Percentiles rank a stretch among this genome's conserved stretches.
Evolutionary conservation across 345 rosid genomes (phyloP).

Genomic region (Brassica nigra): DNA sequence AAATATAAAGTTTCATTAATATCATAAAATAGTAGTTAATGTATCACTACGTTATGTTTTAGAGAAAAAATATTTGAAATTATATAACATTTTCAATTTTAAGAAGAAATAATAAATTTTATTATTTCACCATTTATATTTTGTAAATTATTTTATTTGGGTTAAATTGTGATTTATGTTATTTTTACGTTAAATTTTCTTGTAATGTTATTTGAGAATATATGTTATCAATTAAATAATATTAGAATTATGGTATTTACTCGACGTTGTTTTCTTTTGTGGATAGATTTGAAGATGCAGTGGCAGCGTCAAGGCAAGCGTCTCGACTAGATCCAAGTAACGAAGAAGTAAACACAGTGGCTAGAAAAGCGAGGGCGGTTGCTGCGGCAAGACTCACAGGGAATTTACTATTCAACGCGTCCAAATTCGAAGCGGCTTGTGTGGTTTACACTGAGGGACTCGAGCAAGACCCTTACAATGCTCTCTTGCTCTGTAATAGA

Average conservation of each 20-base stretch:
- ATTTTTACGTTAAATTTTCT: too few relatives aligned
- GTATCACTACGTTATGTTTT: too few relatives aligned
- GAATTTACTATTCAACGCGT: conserved; percentile 69
- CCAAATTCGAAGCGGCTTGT: conserved; percentile 66
- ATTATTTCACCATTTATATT: too few relatives aligned
- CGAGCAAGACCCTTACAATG: conserved; percentile 63
- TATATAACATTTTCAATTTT: too few relatives aligned
- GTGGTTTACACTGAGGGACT: conserved; percentile 77
- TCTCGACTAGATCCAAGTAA: conserved; percentile 62
- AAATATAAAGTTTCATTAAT: too few relatives aligned
- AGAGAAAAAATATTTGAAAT: too few relatives aligned
- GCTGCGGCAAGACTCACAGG: conserved; percentile 69
- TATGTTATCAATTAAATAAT: too few relatives aligned
- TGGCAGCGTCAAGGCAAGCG: conserved; percentile 66
- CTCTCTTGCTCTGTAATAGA: conserved; percentile 83
- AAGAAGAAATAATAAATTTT: too few relatives aligned
- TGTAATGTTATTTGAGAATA: too few relatives aligned
- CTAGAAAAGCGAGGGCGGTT: conserved; percentile 57
- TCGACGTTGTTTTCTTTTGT: not conserved
- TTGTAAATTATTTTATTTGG: too few relatives aligned
- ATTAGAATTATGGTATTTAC: not conserved
- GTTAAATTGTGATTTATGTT: too few relatives aligned
- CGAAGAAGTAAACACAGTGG: conserved; percentile 52
- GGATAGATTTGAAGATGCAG: conserved; percentile 78
- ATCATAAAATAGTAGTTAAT: too few relatives aligned